Conservation (phyloP, 2,329 filamentous ascomycete species). For the Beauveria varroae region DNA sequence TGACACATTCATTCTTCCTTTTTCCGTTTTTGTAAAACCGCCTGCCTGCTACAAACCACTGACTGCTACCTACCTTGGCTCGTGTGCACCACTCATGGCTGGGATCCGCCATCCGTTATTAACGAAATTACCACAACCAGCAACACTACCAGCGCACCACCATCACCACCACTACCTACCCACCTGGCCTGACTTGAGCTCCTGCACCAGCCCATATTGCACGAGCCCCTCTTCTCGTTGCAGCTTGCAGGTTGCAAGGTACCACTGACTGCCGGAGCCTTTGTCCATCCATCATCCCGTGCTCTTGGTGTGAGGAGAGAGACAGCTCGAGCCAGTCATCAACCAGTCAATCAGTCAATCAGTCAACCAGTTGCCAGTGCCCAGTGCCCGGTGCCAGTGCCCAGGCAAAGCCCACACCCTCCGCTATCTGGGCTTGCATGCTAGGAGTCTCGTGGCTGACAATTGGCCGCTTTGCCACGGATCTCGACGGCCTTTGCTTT, state of each 20-base stretch:
- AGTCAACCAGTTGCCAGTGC: background rate
- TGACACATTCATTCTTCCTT: background rate
- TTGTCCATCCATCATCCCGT: background rate
- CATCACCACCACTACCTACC: background rate
- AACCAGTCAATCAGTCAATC: background rate
- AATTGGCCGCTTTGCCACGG: constrained; percentile 3
- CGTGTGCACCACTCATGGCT: background rate
- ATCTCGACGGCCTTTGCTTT: background rate
- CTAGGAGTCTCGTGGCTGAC: background rate
- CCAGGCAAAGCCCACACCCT: background rate
- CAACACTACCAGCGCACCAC: background rate
- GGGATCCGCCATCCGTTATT: background rate
- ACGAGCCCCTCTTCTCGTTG: background rate
- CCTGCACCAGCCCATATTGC: background rate
- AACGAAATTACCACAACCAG: background rate
- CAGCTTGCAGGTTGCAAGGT: background rate
- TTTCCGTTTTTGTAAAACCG: background rate
- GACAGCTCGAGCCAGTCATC: background rate
- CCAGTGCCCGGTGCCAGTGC: background rate
- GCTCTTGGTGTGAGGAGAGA: background rate
- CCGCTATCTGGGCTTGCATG: background rate
- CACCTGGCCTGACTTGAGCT: constrained; percentile 2
- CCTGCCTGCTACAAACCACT: background rate
- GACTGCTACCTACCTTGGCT: background rate
- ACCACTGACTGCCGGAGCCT: constrained; percentile 8